A percentile compares a stretch with the other conserved stretches of the same genome.
Evolutionary conservation across 2,329 filamentous ascomycete genomes (phyloP).

Genomic region (Exserohilum rostratum): DNA sequence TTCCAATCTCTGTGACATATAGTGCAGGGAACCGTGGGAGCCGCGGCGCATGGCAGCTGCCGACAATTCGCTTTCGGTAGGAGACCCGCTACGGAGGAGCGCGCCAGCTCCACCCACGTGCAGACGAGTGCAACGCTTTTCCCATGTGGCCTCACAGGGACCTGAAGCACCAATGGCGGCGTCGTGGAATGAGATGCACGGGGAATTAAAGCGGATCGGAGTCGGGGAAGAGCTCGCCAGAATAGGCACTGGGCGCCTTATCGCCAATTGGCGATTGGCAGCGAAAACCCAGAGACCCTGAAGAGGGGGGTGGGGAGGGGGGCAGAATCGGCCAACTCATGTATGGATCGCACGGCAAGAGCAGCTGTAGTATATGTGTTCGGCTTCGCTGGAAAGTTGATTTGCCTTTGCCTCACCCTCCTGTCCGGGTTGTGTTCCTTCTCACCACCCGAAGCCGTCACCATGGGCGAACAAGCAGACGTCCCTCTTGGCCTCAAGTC

Average conservation of each 20-base stretch:
- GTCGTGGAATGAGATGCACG: background rate
- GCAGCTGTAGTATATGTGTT: constrained; percentile 17
- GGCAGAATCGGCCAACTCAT: no score
- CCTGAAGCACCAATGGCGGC: constrained; percentile 1
- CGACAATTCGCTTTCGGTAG: background rate
- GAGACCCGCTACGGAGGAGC: background rate
- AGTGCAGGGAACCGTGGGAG: background rate
- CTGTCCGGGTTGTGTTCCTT: constrained; percentile 12
- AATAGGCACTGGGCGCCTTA: background rate
- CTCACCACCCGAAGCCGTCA: constrained; percentile 6
- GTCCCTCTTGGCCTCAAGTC: constrained; percentile 15
- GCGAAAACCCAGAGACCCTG: constrained; percentile 6
- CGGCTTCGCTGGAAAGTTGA: constrained; percentile 15
- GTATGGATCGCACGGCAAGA: background rate
- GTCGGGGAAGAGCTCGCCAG: background rate
- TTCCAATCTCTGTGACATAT: background rate
- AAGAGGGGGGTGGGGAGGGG: no score
- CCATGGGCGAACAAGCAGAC: constrained; percentile 26
- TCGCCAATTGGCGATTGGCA: constrained; percentile 1
- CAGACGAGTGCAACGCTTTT: background rate
- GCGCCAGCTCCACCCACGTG: constrained; percentile 1
- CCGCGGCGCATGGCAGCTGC: background rate
- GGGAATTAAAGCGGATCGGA: background rate
- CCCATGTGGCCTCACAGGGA: constrained; percentile 8
- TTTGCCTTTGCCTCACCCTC: constrained; percentile 5